Base-by-base conservation (phyloP, 352 stramenopile species). In the Pythium monospermum region DNA sequence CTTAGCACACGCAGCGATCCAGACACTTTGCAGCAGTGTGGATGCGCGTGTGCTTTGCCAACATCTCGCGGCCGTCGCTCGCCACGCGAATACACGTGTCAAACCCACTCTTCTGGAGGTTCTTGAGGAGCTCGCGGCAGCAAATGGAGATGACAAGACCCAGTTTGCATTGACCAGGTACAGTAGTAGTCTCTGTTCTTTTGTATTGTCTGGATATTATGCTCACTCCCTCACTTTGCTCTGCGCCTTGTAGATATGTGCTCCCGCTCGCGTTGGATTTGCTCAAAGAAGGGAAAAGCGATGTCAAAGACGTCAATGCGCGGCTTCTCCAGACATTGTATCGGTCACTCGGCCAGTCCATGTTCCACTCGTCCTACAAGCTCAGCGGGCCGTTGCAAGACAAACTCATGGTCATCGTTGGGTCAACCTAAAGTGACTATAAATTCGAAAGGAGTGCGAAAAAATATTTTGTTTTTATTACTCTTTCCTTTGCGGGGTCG, bases 211-310 rank as follows among this genome's bases (percentile, higher is more conserved):
- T 64, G 18, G 26, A 35, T 15, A 8, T 48, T 1, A 3, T 30
- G 8, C 32, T 43, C 23, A 48, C 23, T 22, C n/a, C n/a, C n/a
- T n/a, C n/a, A n/a, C n/a, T n/a, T 19, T 43, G 0, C 30, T 36
- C 18, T 46, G 23, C 25, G 2, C 13, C n/a, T 46, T 22, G 16
- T 58, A 73, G 81, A 16, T 78, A 89, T 41, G 77, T 91, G 26
- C 56, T 91, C 0, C 82, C 82, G 4, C 53, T 92, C n/a, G 69
- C 78, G 13, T 39, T 92, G 0, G 70, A 86, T 32, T 53, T 87
- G 18, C 54, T 93, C 8, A 88, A 87, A 57, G 82, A 93, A 52
- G 74, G 63, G 42, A 89, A 89, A 45, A 88, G 64, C 30, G 67
- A 84, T 36, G 69, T 87, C n/a, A 79, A 76, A 46, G 73, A 88